Evolutionary conservation across 805 yeast species (phyloP), one percentile per base, ranked within the genome.

Genomic region (Ogataea ganodermae): DNA sequence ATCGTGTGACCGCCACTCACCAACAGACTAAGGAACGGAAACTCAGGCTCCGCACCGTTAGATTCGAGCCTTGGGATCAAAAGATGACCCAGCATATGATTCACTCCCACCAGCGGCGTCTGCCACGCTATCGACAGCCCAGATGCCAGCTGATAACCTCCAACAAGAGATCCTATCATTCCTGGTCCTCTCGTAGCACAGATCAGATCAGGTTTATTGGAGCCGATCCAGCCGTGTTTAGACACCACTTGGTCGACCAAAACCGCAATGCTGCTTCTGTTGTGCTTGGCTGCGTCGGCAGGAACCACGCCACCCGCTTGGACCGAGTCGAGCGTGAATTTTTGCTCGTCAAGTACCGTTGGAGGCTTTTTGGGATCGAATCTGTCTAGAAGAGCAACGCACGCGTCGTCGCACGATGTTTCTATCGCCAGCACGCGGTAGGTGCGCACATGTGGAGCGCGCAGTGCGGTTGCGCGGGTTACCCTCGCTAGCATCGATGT

Each of bases 141-240:
- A 58, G 89, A 86, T 0, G 96, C 96, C 33, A 89, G 67, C 59
- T 87, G 94, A 20, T 86, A 71, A 1, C 97, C 95, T 0, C 89
- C 84, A 8, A 89, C 77, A 12, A 94, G 71, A 0, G 96, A 85
- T 0, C 97, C 97, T 7, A 83, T 79, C 97, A 94, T 89, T 0
- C 99, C 99, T 0, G 99, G 99, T 0, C 99, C 99, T 55, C 96
- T 71, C 0, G 99, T 94, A 4, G 85, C 96, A 64, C 96, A 86
- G 1, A 94, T 77, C 38, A 94, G 62, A 61, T 88, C 96, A 0
- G 90, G 89, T 30, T 59, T 52, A 1, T 45, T 46, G 2, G 32
- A 14, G 1, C 49, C 50, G 0, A 72, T 57, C 53, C 78, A 50
- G 6, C 58, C 64, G 57, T 72, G 66, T 39, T 58, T 67, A 0